Base-by-base conservation (phyloP, 1,139 yeast genomes). In the Hansenula sp. region DNA sequence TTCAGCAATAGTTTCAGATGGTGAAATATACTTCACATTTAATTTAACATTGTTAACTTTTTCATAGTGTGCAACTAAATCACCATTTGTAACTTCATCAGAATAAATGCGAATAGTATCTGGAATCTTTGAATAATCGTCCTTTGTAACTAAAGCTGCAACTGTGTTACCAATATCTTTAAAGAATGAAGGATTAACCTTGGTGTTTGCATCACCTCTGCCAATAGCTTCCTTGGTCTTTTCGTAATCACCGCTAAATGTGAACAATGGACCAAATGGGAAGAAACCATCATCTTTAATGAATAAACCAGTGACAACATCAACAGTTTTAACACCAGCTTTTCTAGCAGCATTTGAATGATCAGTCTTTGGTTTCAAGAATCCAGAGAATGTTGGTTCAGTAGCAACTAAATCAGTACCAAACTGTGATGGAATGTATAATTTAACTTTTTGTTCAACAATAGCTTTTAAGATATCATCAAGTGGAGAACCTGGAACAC, bases 401-500 rank as follows among this genome's bases (percentile, higher is more conserved):
- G 56, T 51, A 24, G 57, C 55, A 8, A 46, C 53, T 29, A 67
- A 45, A 38, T 77, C 77, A 31, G 64, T 54, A 35, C 87, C 87
- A 51, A 75, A 80, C 53, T 79, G 85, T 4, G 85, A 74, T 29
- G 86, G 83, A 43, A 80, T 69, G 59, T 70, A 79, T 28, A 79
- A 52, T 55, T 75, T 72, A 34, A 79, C 78, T 12, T 57, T 69
- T 31, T 71, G 69, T 16, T 54, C 55, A 8, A 55, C 53, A 3
- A 73, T 68, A 6, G 77, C 69, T 3, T 66, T 62, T 11, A 65
- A 46, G 19, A 63, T 37, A 9, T 52, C 47, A 31, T 46, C 51
- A 39, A 59, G 52, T 46, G 65, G 70, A 29, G 65, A 40, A 6
- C 46, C 46, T 3, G 59, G 50, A 26, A 45, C 29, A n/a, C 62